phyloP scores from a whole-genome alignment of 352 stramenopile species.

The Pythium pyrilobum region DNA sequence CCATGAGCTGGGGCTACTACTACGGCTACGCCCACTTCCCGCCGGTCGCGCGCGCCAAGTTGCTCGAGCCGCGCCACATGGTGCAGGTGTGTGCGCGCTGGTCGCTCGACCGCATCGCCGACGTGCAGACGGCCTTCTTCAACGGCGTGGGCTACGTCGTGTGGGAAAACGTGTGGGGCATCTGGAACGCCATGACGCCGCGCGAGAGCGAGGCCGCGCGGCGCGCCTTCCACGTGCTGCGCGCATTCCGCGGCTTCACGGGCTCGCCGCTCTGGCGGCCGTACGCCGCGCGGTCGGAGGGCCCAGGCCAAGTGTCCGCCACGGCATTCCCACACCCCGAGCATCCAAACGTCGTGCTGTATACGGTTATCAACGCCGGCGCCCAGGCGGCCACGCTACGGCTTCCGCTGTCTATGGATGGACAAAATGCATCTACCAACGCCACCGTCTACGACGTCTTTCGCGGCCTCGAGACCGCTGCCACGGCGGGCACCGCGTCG shows the following conservation, averaged over 20 bases:
- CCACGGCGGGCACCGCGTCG: neutral
- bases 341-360: conserved; percentile 29
- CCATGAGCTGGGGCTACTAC: conserved; percentile 83
- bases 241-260: conserved; percentile 44
- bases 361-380: conserved; percentile 56
- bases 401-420: conserved; percentile 25
- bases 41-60: conserved; percentile 66
- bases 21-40: conserved; percentile 61
- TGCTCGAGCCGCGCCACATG: conserved; percentile 77
- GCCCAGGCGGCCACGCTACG: conserved; percentile 22
- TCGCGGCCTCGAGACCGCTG: conserved; percentile 36
- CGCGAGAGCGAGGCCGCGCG: conserved; percentile 61
- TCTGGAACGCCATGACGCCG: conserved; percentile 77
- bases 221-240: conserved; percentile 60
- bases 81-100: conserved; percentile 78
- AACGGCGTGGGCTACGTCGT: conserved; percentile 84
- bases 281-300: conserved; percentile 26
- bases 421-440: conserved; percentile 5
- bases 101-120: conserved; percentile 60
- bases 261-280: conserved; percentile 45
- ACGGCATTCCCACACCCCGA: conserved; percentile 25
- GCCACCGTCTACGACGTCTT: conserved; percentile 56
- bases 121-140: conserved; percentile 75
- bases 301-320: conserved; percentile 28
- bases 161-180: conserved; percentile 89